Conservation (phyloP, 2,329 filamentous ascomycete species). For the Phaeosphaeriaceae sp. region DNA sequence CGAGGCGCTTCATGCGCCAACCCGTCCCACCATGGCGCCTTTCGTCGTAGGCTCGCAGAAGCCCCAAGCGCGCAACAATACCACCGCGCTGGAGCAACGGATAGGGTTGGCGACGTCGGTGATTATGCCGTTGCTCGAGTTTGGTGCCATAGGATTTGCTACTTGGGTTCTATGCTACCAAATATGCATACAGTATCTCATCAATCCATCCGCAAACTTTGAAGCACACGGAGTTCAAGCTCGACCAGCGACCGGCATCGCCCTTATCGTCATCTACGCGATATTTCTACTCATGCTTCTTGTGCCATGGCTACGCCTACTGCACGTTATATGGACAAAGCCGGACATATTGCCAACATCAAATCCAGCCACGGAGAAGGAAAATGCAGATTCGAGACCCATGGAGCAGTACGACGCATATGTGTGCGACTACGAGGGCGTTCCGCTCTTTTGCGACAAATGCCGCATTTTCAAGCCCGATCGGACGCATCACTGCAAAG, state of each 20-base stretch:
- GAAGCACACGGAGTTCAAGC: conserved; percentile 32
- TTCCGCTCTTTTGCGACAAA: conserved; percentile 82
- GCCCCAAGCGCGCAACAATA: conserved; percentile 27
- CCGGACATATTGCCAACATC: conserved; percentile 78
- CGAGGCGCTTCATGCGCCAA: conserved; percentile 2
- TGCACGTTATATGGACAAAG: conserved; percentile 72
- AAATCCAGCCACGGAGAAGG: conserved; percentile 34
- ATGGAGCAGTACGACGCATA: conserved; percentile 88
- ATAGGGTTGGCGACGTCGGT: conserved; percentile 68
- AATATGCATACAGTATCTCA: conserved; percentile 73
- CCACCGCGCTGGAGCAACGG: conserved; percentile 31
- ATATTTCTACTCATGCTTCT: conserved; percentile 73
- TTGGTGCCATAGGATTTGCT: conserved; percentile 71
- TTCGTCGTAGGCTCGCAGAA: conserved; percentile 30
- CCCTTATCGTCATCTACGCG: conserved; percentile 76
- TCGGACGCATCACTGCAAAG: conserved; percentile 84
- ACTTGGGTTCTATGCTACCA: conserved; percentile 73
- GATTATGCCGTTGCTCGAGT: conserved; percentile 74
- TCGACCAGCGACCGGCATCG: conserved; percentile 67
- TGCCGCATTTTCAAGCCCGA: conserved; percentile 91
- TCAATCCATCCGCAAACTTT: conserved; percentile 54
- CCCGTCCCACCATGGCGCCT: conserved; percentile 26
- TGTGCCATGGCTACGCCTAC: conserved; percentile 73
- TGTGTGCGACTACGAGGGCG: conserved; percentile 80
- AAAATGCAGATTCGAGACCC: conserved; percentile 33